These are phyloP conservation scores for Candida montana DNA, from an alignment of 805 yeast genomes.

Conservation along the genomic window DNA sequence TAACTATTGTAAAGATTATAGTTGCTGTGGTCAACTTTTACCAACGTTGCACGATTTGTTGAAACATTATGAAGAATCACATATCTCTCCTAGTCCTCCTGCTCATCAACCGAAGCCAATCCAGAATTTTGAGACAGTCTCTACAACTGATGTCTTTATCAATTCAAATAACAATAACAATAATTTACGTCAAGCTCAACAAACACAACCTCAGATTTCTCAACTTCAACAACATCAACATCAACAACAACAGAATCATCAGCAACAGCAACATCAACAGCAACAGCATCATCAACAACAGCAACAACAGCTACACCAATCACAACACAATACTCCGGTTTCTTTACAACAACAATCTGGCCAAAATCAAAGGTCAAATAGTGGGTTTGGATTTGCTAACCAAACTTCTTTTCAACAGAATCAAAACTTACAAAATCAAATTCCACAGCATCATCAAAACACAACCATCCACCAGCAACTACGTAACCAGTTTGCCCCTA, in stretches of 20 bases:
- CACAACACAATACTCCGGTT: constrained; percentile 12
- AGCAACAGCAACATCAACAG: constrained; percentile 10
- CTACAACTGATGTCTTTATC: constrained; percentile 88
- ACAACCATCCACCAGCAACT: constrained; percentile 14
- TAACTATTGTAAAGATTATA: constrained; percentile 92
- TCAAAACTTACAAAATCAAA: constrained; percentile 11
- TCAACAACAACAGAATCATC: constrained; percentile 8
- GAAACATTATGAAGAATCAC: constrained; percentile 95
- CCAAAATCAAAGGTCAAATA: constrained; percentile 17
- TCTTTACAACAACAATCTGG: constrained; percentile 15
- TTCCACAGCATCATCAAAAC: constrained; percentile 18
- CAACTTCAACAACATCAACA: constrained; percentile 43
- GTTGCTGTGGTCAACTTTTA: constrained; percentile 88
- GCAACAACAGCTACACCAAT: constrained; percentile 20
- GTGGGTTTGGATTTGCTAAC: constrained; percentile 8
- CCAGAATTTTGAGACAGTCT: constrained; percentile 79
- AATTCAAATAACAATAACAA: constrained; percentile 24
- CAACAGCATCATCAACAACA: constrained; percentile 12
- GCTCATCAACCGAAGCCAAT: constrained; percentile 41
- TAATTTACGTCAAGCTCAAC: constrained; percentile 13
- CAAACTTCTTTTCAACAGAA: constrained; percentile 11
- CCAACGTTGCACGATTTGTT: constrained; percentile 92
- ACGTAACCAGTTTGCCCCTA: constrained; percentile 11
- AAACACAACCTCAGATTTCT: neutral
- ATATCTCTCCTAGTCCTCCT: constrained; percentile 63